Conservation (phyloP, 768 basidiomycete species). For the Russula compacta region DNA sequence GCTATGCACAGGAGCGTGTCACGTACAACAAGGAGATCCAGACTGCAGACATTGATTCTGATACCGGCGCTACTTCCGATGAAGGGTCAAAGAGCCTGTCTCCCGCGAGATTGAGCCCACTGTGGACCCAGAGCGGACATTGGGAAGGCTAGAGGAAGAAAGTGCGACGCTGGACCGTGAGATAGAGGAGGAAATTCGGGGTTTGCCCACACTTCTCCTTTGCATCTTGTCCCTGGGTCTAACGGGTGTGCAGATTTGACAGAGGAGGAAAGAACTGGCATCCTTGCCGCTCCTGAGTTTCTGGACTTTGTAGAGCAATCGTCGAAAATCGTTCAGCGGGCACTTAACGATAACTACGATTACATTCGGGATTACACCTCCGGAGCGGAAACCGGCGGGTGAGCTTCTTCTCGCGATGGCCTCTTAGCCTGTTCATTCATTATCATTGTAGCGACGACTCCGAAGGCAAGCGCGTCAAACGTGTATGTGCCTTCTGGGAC, state of each 20-base stretch:
- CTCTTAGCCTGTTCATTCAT: neutral
- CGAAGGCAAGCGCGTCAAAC: slow-evolving; percentile 82
- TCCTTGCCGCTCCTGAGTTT: slow-evolving; percentile 85
- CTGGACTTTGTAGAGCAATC: slow-evolving; percentile 90
- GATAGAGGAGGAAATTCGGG: slow-evolving; percentile 80
- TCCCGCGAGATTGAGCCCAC: slow-evolving; percentile 51
- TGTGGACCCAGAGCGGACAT: slow-evolving; percentile 57
- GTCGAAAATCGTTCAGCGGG: slow-evolving; percentile 90
- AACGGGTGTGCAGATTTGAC: slow-evolving; percentile 52
- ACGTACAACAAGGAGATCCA: slow-evolving; percentile 82
- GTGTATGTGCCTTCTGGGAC: slow-evolving; percentile 91
- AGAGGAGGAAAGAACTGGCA: slow-evolving; percentile 74
- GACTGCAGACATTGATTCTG: slow-evolving; percentile 58
- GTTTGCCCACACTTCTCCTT: slow-evolving; percentile 28
- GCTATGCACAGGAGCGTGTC: slow-evolving; percentile 51
- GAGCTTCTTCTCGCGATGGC: slow-evolving; percentile 26
- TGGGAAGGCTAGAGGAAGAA: slow-evolving; percentile 75
- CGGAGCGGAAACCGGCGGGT: slow-evolving; percentile 77
- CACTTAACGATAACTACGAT: slow-evolving; percentile 91
- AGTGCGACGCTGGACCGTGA: slow-evolving; percentile 76
- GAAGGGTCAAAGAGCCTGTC: slow-evolving; percentile 66
- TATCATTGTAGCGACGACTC: slow-evolving; percentile 61
- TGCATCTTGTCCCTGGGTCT: neutral
- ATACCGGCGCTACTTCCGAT: slow-evolving; percentile 43
- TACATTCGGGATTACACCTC: slow-evolving; percentile 97